Evolutionary conservation across 2,329 filamentous ascomycete genomes (phyloP), one percentile per base, ranked within the genome.

Genomic region (Fusarium musae): DNA sequence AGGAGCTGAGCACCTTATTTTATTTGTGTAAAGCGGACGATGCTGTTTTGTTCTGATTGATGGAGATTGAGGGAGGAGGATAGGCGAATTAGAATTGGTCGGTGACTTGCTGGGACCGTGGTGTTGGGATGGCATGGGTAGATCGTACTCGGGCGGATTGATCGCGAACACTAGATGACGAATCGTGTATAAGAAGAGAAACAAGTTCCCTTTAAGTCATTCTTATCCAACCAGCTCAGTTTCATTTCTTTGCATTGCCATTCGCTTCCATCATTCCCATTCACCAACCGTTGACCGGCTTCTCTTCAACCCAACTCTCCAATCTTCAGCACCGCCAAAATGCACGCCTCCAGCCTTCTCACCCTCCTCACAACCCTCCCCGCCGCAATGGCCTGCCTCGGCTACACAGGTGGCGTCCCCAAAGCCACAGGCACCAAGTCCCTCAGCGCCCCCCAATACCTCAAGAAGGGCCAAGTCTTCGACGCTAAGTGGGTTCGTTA

Each of bases 401-500:
- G 78, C 12, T 79, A 76, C 37, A 76, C 73, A 0, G 79, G 78
- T 17, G 80, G 80, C 17, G 54, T 81, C 9, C 80, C 80, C 28
- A 78, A 74, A 40, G 47, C 74, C 21, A 81, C 80, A 4, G 75
- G 70, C 19, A 72, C 58, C 44, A 80, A 79, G 59, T 62, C 75
- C 42, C 78, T 78, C 23, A 78, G 68, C 32, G 66, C 72, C 0
- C 81, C 82, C 28, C 80, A 79, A 15, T 78, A 79, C 64, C 72
- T 81, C 50, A 67, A 69, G 30, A 65, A 73, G 6, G 77, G 79
- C 15, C 67, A 79, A 37, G 74, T 76, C 37, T 78, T 78, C 32
- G 80, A 82, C 23, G 80, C 78, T 46, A 75, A 75, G 8, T 81
- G 79, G 79, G 79, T 77, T 50, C 78, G 78, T 59, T 85, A 82